Base-by-base conservation (phyloP, 805 yeast species). In the Clavispora fructus region DNA sequence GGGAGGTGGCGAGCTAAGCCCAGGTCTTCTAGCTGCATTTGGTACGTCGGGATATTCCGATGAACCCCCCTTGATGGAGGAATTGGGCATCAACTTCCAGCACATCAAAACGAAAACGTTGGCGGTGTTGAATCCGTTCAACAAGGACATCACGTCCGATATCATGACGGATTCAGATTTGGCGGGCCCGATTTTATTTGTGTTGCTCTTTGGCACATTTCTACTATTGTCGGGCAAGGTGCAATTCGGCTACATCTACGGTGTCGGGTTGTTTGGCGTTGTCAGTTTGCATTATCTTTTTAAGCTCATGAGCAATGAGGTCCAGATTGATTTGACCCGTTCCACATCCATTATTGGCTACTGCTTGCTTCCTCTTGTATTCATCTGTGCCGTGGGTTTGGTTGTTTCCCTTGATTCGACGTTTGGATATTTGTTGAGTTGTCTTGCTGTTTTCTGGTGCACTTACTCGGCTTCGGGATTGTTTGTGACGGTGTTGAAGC, bases 201-300 rank as follows among this genome's bases (percentile, higher is more conserved):
- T 92, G 59, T 70, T 94, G 43, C 65, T 89, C 46, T 92, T 92
- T 61, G 99, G 97, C 17, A 77, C 90, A 0, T 80, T 85, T 49
- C 70, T 94, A 44, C 69, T 92, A 42, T 73, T 91, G 39, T 83
- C 96, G 1, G 98, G 99, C 6, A 94, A 92, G 64, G 87, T 92
- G 13, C 98, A 94, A 64, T 94, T 94, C 62, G 98, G 98, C 2
- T 94, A 94, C 64, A 87, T 94, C 42, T 94, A 94, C 60, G 98
- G 99, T 35, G 95, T 94, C 37, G 98, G 97, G 0, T 68, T 94
- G 38, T 82, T 92, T 56, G 99, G 99, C 14, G 85, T 95, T 1
- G 62, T 88, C 13, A 82, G 95, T 29, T 78, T 90, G 53, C 97
- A 91, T 66, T 79, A 79, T 56, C 72, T 94, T 48, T 85, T 95